Percentiles rank a stretch among this genome's conserved stretches.
phyloP scores from a whole-genome alignment of 768 basidiomycete genomes.

The Psilocybe subaeruginosa region DNA sequence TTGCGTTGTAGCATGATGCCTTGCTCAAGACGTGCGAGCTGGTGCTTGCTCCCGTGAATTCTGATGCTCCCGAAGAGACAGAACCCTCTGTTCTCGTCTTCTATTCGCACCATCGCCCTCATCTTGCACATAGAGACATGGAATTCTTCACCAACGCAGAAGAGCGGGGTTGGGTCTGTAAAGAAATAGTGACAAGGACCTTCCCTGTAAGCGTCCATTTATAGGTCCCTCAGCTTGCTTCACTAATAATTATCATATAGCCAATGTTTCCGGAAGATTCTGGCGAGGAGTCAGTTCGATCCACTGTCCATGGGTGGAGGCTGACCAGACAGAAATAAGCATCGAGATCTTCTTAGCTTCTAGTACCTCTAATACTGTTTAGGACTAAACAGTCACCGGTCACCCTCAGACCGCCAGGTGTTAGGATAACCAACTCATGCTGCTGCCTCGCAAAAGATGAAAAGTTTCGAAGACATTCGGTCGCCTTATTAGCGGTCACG shows the following conservation, averaged over 20 bases:
- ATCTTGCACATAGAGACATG: conserved; percentile 81
- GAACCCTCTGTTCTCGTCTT: conserved; percentile 67
- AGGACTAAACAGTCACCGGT: no score
- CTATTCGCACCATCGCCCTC: conserved; percentile 88
- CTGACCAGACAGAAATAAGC: conserved; percentile 33
- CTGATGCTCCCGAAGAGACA: conserved; percentile 10
- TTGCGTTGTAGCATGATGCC: conserved; percentile 67
- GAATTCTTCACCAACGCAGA: conserved; percentile 75
- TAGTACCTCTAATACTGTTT: no score
- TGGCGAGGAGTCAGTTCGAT: conserved; percentile 75
- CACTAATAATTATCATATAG: conserved; percentile 34
- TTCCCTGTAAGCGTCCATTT: conserved; percentile 53
- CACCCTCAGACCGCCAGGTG: no score
- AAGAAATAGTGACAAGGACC: conserved; percentile 64
- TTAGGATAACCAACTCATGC: no score
- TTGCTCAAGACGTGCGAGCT: conserved; percentile 74
- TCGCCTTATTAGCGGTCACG: no score
- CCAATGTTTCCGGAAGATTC: conserved; percentile 91
- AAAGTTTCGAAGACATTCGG: no score
- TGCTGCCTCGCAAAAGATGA: no score
- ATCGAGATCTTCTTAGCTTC: no score
- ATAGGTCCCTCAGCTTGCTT: no score
- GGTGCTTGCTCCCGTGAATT: conserved; percentile 27
- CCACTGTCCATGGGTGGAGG: conserved; percentile 87
- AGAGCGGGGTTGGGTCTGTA: conserved; percentile 69